Conservation (phyloP, 2,329 filamentous ascomycete genomes). For the Coniochaeta sp. region DNA sequence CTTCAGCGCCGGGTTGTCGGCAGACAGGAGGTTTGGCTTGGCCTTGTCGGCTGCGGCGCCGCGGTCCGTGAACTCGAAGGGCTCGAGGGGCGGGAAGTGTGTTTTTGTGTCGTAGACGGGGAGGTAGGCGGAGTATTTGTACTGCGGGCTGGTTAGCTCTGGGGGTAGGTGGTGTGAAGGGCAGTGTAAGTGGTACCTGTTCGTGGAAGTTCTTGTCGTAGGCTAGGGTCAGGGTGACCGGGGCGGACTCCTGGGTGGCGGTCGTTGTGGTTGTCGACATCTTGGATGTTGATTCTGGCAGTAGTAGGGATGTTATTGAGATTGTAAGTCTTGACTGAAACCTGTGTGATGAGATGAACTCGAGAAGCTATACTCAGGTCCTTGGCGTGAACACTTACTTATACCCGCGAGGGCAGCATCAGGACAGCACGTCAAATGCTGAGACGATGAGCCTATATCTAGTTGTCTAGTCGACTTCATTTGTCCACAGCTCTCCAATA, state of each 20-base stretch:
- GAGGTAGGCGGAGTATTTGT: conserved; percentile 23
- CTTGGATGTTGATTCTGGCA: background rate
- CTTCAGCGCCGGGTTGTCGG: conserved; percentile 10
- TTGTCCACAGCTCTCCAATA: background rate
- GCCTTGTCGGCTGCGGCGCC: conserved; percentile 21
- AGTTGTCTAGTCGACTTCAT: background rate
- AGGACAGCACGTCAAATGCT: background rate
- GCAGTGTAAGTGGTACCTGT: conserved; percentile 6
- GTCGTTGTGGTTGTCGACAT: conserved; percentile 10
- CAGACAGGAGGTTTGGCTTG: conserved; percentile 19
- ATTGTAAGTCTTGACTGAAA: too few relatives aligned
- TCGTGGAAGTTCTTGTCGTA: conserved; percentile 15
- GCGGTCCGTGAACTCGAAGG: conserved; percentile 22
- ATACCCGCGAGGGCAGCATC: background rate
- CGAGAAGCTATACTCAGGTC: background rate
- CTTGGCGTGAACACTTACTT: background rate
- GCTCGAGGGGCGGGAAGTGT: conserved; percentile 18
- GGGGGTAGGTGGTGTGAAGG: background rate
- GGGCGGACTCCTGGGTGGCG: conserved; percentile 6
- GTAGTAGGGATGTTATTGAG: background rate
- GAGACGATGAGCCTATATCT: background rate
- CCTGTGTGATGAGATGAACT: too few relatives aligned
- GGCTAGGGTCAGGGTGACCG: conserved; percentile 12
- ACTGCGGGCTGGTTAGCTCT: conserved; percentile 10
- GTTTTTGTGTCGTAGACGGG: conserved; percentile 25